Conservation (phyloP, 768 basidiomycete species). For the Xerocomus potaroensis region DNA sequence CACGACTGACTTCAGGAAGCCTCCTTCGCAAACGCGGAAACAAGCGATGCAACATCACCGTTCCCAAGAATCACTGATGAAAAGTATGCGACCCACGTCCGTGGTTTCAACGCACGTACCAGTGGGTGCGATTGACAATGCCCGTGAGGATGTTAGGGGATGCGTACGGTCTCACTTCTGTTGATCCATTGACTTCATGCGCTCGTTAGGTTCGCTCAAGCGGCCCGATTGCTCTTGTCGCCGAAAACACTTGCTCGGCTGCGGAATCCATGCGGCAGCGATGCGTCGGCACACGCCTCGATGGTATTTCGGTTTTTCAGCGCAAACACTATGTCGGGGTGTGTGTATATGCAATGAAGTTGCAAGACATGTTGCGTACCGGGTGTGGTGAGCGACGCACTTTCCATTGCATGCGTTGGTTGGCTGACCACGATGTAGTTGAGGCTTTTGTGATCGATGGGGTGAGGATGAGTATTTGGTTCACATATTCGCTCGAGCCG, state of each 20-base stretch:
- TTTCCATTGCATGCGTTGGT: background rate
- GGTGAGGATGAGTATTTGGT: conserved; percentile 22
- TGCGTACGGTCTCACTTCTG: conserved; percentile 5
- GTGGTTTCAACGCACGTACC: conserved; percentile 33
- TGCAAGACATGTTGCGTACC: background rate
- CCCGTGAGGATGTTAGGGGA: conserved; percentile 1
- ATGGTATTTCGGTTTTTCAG: no score
- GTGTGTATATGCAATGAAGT: no score
- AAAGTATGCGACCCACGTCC: conserved; percentile 44
- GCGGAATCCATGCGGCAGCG: no score
- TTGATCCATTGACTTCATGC: background rate
- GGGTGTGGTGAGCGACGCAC: conserved; percentile 18
- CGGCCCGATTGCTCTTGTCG: no score
- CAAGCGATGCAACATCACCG: conserved; percentile 31
- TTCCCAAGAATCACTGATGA: conserved; percentile 35
- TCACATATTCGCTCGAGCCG: conserved; percentile 23
- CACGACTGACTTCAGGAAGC: conserved; percentile 9
- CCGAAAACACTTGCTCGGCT: no score
- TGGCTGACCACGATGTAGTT: background rate
- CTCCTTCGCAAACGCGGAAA: conserved; percentile 30
- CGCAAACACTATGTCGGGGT: no score
- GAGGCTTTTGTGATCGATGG: conserved; percentile 20
- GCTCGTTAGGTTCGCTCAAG: conserved; percentile 7
- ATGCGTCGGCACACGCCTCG: no score
- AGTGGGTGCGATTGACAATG: conserved; percentile 26